Evolutionary conservation across 83 land plant genomes (phyloP).

Genomic region (Diphasiastrum complanatum): DNA sequence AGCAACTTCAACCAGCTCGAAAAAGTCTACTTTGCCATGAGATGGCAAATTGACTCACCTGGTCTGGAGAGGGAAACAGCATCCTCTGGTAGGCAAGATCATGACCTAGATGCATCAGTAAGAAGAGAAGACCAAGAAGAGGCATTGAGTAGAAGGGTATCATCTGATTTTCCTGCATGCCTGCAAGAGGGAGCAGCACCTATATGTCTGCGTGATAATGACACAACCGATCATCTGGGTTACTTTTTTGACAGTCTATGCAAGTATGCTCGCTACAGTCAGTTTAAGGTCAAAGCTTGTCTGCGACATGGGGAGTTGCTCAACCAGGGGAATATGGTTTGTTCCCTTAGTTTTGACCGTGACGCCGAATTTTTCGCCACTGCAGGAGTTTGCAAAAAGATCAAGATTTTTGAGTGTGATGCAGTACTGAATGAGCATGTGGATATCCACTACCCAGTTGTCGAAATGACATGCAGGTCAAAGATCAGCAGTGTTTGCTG

Average conservation of each 20-base stretch:
- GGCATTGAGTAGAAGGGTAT: too few species aligned
- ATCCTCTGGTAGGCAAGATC: not conserved
- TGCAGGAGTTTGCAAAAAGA: slow-evolving; percentile 86
- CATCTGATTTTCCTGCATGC: too few species aligned
- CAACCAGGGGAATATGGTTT: slow-evolving; percentile 68
- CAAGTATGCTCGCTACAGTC: slow-evolving; percentile 82
- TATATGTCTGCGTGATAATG: slow-evolving; percentile 29
- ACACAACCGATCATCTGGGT: slow-evolving; percentile 42
- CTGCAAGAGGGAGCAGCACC: slow-evolving; percentile 32
- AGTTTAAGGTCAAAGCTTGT: slow-evolving; percentile 58
- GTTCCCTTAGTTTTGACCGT: slow-evolving; percentile 76
- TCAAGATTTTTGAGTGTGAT: slow-evolving; percentile 76
- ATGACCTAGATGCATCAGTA: not conserved
- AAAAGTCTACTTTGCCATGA: slow-evolving; percentile 68
- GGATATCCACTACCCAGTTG: slow-evolving; percentile 78
- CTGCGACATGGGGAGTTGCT: slow-evolving; percentile 61
- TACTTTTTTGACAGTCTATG: slow-evolving; percentile 74
- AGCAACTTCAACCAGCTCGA: slow-evolving; percentile 70
- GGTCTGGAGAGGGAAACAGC: not conserved
- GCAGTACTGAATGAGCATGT: slow-evolving; percentile 60
- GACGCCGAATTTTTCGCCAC: slow-evolving; percentile 92
- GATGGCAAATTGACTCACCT: slow-evolving; percentile 17
- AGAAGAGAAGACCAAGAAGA: too few species aligned
- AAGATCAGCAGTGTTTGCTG: slow-evolving; percentile 79
- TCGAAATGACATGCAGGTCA: slow-evolving; percentile 69